These are phyloP conservation scores for Francoa sonchifolia DNA, from an alignment of 441 rosid genomes.

Conservation along the genomic window DNA sequence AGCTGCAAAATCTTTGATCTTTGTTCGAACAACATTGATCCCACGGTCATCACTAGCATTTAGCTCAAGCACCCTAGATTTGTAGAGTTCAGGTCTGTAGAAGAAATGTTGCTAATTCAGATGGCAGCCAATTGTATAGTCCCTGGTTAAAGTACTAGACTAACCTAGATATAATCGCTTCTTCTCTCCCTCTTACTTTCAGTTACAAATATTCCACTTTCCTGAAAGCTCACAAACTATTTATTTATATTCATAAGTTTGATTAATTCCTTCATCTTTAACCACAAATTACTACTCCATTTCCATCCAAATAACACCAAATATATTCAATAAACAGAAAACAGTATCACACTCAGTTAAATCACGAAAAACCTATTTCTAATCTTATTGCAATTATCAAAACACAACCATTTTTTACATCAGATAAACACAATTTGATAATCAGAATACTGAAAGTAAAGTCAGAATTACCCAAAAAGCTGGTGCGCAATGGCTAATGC, in stretches of 20 bases:
- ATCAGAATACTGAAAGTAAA: background rate
- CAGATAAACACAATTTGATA: background rate
- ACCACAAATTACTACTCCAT: too few relatives aligned
- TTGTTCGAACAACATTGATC: conserved; percentile 86
- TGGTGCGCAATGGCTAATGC: conserved; percentile 91
- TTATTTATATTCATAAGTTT: too few relatives aligned
- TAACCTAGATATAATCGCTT: too few relatives aligned
- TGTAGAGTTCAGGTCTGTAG: conserved; percentile 81
- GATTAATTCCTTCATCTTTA: too few relatives aligned
- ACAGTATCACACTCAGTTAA: too few relatives aligned
- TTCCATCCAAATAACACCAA: too few relatives aligned
- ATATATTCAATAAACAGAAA: too few relatives aligned
- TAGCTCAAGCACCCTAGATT: conserved; percentile 86
- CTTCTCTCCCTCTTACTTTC: too few relatives aligned
- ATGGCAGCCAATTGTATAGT: background rate
- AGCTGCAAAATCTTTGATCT: conserved; percentile 93
- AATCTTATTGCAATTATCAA: background rate
- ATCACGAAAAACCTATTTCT: background rate
- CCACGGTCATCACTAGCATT: conserved; percentile 99
- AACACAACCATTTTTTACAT: too few relatives aligned
- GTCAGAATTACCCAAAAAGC: conserved; percentile 52
- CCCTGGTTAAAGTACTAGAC: too few relatives aligned
- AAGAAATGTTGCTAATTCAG: conserved; percentile 1
- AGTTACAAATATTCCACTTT: too few relatives aligned
- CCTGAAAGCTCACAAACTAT: too few relatives aligned